A percentile compares a stretch with the other conserved stretches of the same genome.
Evolutionary conservation across 495 filamentous ascomycete species (phyloP).

Genomic region (Penicillium dipodomyicola): DNA sequence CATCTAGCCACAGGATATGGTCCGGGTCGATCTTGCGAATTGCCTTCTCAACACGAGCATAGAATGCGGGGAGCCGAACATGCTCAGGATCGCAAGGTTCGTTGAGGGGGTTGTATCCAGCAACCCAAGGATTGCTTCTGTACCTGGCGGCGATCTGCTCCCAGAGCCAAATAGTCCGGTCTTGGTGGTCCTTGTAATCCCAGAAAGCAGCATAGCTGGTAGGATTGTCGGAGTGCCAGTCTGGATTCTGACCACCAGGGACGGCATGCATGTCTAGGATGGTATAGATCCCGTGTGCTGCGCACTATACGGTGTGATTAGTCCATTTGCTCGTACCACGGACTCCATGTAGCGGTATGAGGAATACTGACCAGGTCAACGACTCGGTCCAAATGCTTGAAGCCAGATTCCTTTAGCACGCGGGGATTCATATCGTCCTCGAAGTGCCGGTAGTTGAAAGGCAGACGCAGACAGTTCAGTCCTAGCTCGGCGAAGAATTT

Average conservation of each 20-base stretch:
- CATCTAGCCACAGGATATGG: conserved; percentile 64
- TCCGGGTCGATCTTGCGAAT: conserved; percentile 59
- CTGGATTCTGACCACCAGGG: conserved; percentile 63
- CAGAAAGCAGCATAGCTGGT: conserved; percentile 59
- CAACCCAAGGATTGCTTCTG: conserved; percentile 53
- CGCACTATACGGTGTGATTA: conserved; percentile 36
- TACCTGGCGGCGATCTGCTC: conserved; percentile 57
- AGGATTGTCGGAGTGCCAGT: conserved; percentile 62
- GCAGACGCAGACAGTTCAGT: conserved; percentile 61
- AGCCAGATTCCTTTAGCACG: conserved; percentile 55
- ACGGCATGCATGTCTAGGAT: conserved; percentile 63
- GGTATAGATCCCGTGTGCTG: conserved; percentile 55
- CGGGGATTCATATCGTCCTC: conserved; percentile 62
- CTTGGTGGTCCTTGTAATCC: conserved; percentile 62
- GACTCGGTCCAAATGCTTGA: conserved; percentile 59
- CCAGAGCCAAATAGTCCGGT: conserved; percentile 60
- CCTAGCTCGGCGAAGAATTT: conserved; percentile 57
- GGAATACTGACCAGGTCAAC: conserved; percentile 40
- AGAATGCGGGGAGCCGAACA: conserved; percentile 53
- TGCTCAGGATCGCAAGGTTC: conserved; percentile 61
- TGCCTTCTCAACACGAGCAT: conserved; percentile 55
- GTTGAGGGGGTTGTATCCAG: conserved; percentile 67
- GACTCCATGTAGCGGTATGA: neutral
- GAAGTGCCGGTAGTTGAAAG: conserved; percentile 65
- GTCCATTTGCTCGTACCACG: neutral